Percentiles rank a stretch among this genome's conserved stretches.
These are phyloP conservation scores for Citeromyces siamensis DNA, from an alignment of 1,139 yeast species.

Conservation along the genomic window DNA sequence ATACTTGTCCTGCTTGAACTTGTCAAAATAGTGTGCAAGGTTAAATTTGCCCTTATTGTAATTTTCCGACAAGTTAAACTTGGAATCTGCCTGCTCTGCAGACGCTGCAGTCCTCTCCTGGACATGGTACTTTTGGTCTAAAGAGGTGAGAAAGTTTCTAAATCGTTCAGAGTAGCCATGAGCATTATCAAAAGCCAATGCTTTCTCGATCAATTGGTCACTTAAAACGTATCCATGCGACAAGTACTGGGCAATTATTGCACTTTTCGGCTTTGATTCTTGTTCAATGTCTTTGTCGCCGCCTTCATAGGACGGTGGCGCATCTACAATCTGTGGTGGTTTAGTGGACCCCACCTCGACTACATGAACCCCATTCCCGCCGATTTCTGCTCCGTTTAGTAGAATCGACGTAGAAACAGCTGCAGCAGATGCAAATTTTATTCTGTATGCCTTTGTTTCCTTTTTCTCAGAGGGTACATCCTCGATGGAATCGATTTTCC, in stretches of 20 bases:
- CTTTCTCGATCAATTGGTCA: conserved; percentile 47
- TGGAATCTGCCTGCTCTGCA: conserved; percentile 22
- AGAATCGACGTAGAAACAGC: conserved; percentile 69
- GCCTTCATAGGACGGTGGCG: conserved; percentile 13
- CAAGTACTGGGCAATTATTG: conserved; percentile 65
- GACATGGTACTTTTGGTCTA: conserved; percentile 52
- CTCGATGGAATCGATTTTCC: conserved; percentile 40
- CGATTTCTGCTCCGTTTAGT: conserved; percentile 64
- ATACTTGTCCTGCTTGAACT: conserved; percentile 21
- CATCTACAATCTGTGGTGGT: conserved; percentile 10
- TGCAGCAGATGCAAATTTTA: conserved; percentile 41
- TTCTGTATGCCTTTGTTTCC: conserved; percentile 27
- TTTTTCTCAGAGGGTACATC: conserved; percentile 16
- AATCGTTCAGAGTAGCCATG: conserved; percentile 51
- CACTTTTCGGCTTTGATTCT: conserved; percentile 68
- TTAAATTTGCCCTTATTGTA: conserved; percentile 21
- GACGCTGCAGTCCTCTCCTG: conserved; percentile 31
- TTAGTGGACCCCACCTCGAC: conserved; percentile 21
- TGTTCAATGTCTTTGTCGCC: conserved; percentile 28
- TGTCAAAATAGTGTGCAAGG: conserved; percentile 34
- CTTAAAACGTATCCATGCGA: conserved; percentile 60
- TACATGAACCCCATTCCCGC: conserved; percentile 40
- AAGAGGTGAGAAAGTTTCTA: conserved; percentile 35
- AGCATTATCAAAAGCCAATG: conserved; percentile 49
- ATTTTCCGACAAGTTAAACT: conserved; percentile 24